These are phyloP conservation scores for Dothideomycetes sp. DNA, from an alignment of 2,329 filamentous ascomycete species.

Conservation along the genomic window DNA sequence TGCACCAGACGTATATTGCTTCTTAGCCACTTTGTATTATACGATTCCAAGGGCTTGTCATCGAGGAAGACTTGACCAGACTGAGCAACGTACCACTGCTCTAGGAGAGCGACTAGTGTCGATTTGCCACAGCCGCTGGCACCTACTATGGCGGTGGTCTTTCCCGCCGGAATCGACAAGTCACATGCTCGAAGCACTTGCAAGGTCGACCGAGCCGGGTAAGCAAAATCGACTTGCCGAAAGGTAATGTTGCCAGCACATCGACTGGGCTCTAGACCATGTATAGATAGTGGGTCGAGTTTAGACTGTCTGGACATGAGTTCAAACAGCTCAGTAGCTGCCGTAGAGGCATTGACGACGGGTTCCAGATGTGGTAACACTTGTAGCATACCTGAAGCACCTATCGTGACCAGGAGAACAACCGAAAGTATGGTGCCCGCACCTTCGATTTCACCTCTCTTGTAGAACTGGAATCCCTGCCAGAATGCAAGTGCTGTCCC, in stretches of 20 bases:
- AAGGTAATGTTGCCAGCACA: slow-evolving; percentile 48
- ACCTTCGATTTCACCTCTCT: slow-evolving; percentile 23
- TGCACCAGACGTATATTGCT: slow-evolving; percentile 27
- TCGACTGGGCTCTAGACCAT: slow-evolving; percentile 18
- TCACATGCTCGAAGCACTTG: slow-evolving; percentile 29
- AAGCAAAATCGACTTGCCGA: slow-evolving; percentile 60
- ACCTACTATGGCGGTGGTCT: slow-evolving; percentile 38
- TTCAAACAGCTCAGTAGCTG: slow-evolving; percentile 34
- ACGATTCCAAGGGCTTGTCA: slow-evolving; percentile 21
- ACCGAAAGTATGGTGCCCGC: slow-evolving; percentile 25
- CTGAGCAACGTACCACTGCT: slow-evolving; percentile 26
- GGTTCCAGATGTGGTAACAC: slow-evolving; percentile 34
- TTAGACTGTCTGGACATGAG: slow-evolving; percentile 33
- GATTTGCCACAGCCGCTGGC: slow-evolving; percentile 31
- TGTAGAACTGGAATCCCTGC: slow-evolving; percentile 34
- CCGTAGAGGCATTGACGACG: slow-evolving; percentile 34
- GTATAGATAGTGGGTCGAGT: slow-evolving; percentile 29
- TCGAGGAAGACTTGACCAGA: slow-evolving; percentile 26
- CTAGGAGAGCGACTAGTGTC: slow-evolving; percentile 28
- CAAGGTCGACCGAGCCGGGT: slow-evolving; percentile 43
- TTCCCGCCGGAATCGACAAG: slow-evolving; percentile 31
- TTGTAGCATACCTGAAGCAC: slow-evolving; percentile 29
- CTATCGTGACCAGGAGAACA: slow-evolving; percentile 23
- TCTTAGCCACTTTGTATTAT: slow-evolving; percentile 27
- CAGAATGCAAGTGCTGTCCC: slow-evolving; percentile 35